Conservation (phyloP, 1,284 basidiomycete genomes). For the Dichomitus squalens region DNA sequence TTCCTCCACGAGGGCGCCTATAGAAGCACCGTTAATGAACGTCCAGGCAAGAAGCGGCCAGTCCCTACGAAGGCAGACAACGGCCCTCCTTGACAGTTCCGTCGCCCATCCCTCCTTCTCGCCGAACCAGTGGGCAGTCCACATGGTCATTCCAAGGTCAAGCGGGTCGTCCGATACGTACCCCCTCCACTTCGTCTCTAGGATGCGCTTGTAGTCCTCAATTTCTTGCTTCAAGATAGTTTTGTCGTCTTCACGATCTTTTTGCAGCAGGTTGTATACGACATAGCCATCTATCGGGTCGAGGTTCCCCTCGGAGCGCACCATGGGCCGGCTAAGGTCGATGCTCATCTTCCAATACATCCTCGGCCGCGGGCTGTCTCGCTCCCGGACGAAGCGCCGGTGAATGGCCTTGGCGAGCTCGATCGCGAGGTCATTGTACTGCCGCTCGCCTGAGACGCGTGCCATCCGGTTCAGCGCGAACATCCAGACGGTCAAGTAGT, state of each 20-base stretch:
- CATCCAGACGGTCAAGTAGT: constrained; percentile 35
- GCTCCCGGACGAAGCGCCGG: constrained; percentile 27
- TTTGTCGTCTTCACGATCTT: constrained; percentile 7
- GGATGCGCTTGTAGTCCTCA: constrained; percentile 28
- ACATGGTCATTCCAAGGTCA: constrained; percentile 33
- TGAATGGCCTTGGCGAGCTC: constrained; percentile 32
- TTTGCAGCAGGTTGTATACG: constrained; percentile 30
- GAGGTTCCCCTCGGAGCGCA: constrained; percentile 31
- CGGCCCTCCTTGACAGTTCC: constrained; percentile 17
- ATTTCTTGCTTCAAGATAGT: constrained; percentile 27
- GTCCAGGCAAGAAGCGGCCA: neutral
- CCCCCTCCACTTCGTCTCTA: constrained; percentile 26
- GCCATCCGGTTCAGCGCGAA: constrained; percentile 34
- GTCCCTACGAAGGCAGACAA: constrained; percentile 21
- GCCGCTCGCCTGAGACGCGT: constrained; percentile 22
- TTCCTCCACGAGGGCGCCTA: constrained; percentile 16
- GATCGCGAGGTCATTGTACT: constrained; percentile 31
- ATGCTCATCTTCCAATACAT: constrained; percentile 32
- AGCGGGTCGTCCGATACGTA: constrained; percentile 31
- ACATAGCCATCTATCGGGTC: constrained; percentile 34
- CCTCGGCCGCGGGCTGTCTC: constrained; percentile 21
- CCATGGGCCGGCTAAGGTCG: constrained; percentile 25
- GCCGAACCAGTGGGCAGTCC: constrained; percentile 31
- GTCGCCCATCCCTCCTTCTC: constrained; percentile 30
- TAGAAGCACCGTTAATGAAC: neutral